These are phyloP conservation scores for Verbascum thapsus DNA, from an alignment of 257 asterid species.

Conservation along the genomic window DNA sequence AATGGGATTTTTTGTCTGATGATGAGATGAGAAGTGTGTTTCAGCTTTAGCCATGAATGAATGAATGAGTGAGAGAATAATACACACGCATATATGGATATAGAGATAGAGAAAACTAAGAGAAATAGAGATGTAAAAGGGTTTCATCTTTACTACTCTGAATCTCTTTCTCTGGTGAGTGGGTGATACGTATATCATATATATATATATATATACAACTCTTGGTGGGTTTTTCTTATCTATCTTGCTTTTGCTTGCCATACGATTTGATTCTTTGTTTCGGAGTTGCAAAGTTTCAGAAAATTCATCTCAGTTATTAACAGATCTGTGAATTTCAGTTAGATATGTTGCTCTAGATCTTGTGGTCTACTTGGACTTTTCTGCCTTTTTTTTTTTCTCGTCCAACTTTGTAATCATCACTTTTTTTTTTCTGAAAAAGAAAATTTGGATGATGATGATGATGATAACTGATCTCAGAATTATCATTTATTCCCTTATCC, in stretches of 20 bases:
- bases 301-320: background rate
- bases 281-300: background rate
- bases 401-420: slow-evolving; percentile 40
- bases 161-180: slow-evolving; percentile 18
- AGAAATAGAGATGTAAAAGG: slow-evolving; percentile 10
- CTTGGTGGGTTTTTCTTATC: slow-evolving; percentile 11
- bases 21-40: too few species aligned
- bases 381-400: background rate
- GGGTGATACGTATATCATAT: too few species aligned
- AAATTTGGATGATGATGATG: slow-evolving; percentile 33
- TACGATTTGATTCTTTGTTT: background rate
- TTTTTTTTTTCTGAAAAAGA: slow-evolving; percentile 43
- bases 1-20: too few species aligned
- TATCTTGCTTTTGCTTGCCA: too few species aligned
- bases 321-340: slow-evolving; percentile 38
- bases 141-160: background rate
- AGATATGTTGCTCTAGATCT: slow-evolving; percentile 32
- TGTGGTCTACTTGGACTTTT: background rate
- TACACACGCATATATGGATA: background rate
- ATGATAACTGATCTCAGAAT: slow-evolving; percentile 35
- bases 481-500: slow-evolving; percentile 31
- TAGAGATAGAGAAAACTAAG: slow-evolving; percentile 12
- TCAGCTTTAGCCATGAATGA: slow-evolving; percentile 35
- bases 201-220: slow-evolving; percentile 1
- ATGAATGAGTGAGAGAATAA: slow-evolving; percentile 10